A percentile compares a stretch with the other conserved stretches of the same genome.
phyloP scores from a whole-genome alignment of 208 protist species.

The Leishmania guyanensis region DNA sequence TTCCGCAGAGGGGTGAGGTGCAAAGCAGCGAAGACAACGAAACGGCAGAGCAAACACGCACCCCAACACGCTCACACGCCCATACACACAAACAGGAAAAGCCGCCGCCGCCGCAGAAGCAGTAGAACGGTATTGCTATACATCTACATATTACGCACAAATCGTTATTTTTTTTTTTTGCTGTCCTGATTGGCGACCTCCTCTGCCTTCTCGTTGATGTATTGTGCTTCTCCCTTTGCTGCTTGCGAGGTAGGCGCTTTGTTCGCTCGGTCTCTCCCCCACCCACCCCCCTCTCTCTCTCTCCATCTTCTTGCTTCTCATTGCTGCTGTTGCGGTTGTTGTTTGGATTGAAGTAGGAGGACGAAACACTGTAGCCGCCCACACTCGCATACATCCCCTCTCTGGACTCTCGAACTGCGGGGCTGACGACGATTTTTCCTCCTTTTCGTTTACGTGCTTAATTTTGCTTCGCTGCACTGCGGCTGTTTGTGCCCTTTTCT shows the following conservation, averaged over 20 bases:
- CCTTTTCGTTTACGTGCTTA: not conserved
- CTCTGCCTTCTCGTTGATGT: not conserved
- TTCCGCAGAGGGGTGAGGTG: too few species aligned
- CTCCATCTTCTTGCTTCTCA: not conserved
- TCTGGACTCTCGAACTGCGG: too few species aligned
- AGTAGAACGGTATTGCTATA: too few species aligned
- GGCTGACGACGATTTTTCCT: not conserved
- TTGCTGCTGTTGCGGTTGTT: slow-evolving; percentile 4
- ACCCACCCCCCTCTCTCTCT: not conserved
- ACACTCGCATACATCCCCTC: not conserved
- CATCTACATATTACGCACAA: too few species aligned
- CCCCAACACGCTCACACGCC: too few species aligned
- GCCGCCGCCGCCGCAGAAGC: too few species aligned
- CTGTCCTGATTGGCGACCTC: not conserved
- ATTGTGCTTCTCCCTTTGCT: not conserved
- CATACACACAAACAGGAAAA: too few species aligned
- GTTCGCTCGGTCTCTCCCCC: not conserved
- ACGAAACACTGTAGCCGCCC: not conserved
- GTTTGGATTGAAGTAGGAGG: not conserved
- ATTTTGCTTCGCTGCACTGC: not conserved
- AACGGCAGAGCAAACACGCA: too few species aligned
- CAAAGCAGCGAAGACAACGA: too few species aligned
- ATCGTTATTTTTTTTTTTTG: not conserved
- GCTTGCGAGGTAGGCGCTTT: not conserved
- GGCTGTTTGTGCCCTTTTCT: not conserved